These are phyloP conservation scores for Lachancea dasiensis DNA, from an alignment of 805 yeast genomes.

Conservation along the genomic window DNA sequence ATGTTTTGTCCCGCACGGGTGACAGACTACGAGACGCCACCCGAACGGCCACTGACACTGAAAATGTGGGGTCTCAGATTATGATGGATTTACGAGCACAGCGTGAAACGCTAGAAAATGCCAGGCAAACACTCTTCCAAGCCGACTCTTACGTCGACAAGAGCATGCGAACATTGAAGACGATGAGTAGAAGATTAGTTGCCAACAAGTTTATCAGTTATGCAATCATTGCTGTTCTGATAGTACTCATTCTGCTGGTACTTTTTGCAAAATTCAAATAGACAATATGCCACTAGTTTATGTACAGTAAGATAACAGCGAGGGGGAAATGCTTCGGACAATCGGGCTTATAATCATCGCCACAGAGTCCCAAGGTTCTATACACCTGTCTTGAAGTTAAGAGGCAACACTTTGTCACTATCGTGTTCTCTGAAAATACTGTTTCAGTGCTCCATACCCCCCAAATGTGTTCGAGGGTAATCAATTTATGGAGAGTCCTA, in stretches of 20 bases:
- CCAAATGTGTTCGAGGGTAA: too few species aligned
- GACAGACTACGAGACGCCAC: slow-evolving; percentile 84
- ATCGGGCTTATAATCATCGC: too few species aligned
- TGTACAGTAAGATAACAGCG: not conserved
- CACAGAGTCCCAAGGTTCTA: too few species aligned
- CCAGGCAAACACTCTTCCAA: slow-evolving; percentile 78
- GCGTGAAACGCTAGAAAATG: slow-evolving; percentile 82
- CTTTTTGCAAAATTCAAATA: slow-evolving; percentile 75
- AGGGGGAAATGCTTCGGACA: not conserved
- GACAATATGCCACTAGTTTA: slow-evolving; percentile 1
- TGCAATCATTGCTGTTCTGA: slow-evolving; percentile 83
- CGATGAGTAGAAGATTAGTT: slow-evolving; percentile 89
- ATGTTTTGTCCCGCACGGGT: slow-evolving; percentile 73
- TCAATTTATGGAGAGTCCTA: not conserved
- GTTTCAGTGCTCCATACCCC: too few species aligned
- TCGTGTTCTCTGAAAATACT: too few species aligned
- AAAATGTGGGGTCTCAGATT: slow-evolving; percentile 83
- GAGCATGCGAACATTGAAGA: slow-evolving; percentile 74
- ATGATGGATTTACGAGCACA: slow-evolving; percentile 85
- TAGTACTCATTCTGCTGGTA: slow-evolving; percentile 74
- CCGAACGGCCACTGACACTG: slow-evolving; percentile 88
- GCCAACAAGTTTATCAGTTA: slow-evolving; percentile 87
- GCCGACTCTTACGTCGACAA: slow-evolving; percentile 93
- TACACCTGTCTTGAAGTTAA: not conserved
- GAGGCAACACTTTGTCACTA: too few species aligned